These are phyloP conservation scores for Yamadazyma akitaensis DNA, from an alignment of 805 yeast species.

Conservation along the genomic window DNA sequence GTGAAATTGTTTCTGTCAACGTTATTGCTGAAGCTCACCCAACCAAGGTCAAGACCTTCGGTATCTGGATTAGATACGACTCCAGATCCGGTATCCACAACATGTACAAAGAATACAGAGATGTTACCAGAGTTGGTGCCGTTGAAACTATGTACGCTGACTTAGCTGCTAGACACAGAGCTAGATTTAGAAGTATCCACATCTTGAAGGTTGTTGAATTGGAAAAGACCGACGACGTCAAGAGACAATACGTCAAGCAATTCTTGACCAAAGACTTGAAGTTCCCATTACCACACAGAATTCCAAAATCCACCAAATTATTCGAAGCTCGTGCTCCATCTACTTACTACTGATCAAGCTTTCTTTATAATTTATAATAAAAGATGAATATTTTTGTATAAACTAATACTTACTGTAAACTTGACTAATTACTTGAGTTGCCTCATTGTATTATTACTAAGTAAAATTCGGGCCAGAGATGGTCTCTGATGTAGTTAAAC, in stretches of 20 bases:
- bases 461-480: slow-evolving; percentile 1
- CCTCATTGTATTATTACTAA: neutral
- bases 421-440: neutral
- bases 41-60: slow-evolving; percentile 99
- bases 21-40: slow-evolving; percentile 92
- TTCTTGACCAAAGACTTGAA: slow-evolving; percentile 91
- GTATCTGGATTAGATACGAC: slow-evolving; percentile 99
- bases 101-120: slow-evolving; percentile 99
- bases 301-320: slow-evolving; percentile 83
- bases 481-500: slow-evolving; percentile 17
- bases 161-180: slow-evolving; percentile 99
- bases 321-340: slow-evolving; percentile 93
- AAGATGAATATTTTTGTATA: slow-evolving; percentile 11
- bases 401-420: slow-evolving; percentile 3
- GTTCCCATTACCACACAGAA: slow-evolving; percentile 99
- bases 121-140: slow-evolving; percentile 97
- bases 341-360: slow-evolving; percentile 78
- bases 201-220: slow-evolving; percentile 99
- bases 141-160: slow-evolving; percentile 98
- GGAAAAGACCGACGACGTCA: slow-evolving; percentile 95
- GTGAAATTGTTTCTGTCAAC: slow-evolving; percentile 96
- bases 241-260: slow-evolving; percentile 99
- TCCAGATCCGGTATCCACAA: slow-evolving; percentile 99
- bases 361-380: slow-evolving; percentile 10
- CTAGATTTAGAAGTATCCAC: slow-evolving; percentile 99